phyloP scores from a whole-genome alignment of 352 stramenopile genomes.

The Globisporangium solare region DNA sequence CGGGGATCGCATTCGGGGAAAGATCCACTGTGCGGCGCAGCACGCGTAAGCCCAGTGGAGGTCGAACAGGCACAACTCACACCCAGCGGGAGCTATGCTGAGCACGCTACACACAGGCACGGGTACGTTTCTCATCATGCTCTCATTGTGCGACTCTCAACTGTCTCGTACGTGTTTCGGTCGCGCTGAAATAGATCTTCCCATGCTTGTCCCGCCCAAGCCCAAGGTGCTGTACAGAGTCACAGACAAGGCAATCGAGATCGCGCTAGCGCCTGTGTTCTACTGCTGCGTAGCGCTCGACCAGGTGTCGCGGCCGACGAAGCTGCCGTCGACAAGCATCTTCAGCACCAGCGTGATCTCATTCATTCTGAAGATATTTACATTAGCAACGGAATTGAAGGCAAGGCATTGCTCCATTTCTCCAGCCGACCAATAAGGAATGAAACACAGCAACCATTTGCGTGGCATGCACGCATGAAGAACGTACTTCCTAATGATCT shows the following conservation, averaged over 20 bases:
- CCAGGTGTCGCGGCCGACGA: slow-evolving; percentile 9
- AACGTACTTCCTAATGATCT: slow-evolving; percentile 39
- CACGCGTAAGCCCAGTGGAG: too few relatives aligned
- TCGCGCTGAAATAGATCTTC: too few relatives aligned
- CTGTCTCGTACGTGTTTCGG: too few relatives aligned
- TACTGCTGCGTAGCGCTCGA: slow-evolving; percentile 39
- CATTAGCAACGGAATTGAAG: slow-evolving; percentile 13
- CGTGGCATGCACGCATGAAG: neutral
- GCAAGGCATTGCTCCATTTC: slow-evolving; percentile 6
- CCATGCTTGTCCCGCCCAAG: neutral
- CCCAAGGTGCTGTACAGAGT: slow-evolving; percentile 6
- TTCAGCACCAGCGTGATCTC: slow-evolving; percentile 38
- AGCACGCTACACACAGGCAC: too few relatives aligned
- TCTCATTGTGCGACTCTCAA: too few relatives aligned
- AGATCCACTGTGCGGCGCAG: too few relatives aligned
- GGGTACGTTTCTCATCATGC: too few relatives aligned
- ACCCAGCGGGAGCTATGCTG: too few relatives aligned
- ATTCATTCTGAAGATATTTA: slow-evolving; percentile 36
- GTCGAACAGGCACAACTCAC: too few relatives aligned
- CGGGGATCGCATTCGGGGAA: too few relatives aligned
- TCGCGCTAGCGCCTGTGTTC: slow-evolving; percentile 36
- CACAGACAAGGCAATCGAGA: slow-evolving; percentile 26
- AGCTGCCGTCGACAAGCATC: slow-evolving; percentile 24
- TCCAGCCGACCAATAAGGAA: too few relatives aligned
- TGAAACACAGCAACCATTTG: too few relatives aligned